phyloP scores from a whole-genome alignment of 108 stramenopile species.

The Nitzschia sp. region DNA sequence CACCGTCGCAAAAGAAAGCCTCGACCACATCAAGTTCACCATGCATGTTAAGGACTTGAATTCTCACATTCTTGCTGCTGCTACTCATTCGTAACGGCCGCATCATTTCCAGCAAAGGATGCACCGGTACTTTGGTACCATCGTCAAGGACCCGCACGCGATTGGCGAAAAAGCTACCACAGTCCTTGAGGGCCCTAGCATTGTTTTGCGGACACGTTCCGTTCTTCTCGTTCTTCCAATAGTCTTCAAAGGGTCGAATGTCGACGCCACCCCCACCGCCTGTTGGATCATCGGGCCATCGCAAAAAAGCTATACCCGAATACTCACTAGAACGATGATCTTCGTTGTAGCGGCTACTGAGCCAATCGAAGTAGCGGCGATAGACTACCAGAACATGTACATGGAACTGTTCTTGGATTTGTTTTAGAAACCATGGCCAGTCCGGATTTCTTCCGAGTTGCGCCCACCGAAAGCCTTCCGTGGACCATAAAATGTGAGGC shows the following conservation, averaged over 20 bases:
- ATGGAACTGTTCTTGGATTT: neutral
- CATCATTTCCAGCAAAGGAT: constrained; percentile 11
- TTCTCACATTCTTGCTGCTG: neutral
- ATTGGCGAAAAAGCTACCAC: constrained; percentile 1
- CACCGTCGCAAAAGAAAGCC: neutral
- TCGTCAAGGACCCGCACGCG: neutral
- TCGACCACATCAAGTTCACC: constrained; percentile 3
- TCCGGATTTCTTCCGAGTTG: neutral
- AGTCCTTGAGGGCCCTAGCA: neutral
- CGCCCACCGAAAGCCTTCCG: constrained; percentile 16
- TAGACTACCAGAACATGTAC: constrained; percentile 4
- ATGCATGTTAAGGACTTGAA: constrained; percentile 4
- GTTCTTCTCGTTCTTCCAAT: neutral
- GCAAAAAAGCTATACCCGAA: neutral
- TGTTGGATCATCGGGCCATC: neutral
- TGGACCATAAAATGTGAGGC: constrained; percentile 17
- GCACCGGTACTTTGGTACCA: neutral
- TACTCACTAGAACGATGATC: neutral
- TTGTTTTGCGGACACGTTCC: neutral
- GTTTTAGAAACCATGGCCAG: constrained; percentile 11
- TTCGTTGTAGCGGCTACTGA: constrained; percentile 12
- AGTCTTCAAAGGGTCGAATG: constrained; percentile 2
- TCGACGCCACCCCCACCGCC: neutral
- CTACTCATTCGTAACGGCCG: neutral
- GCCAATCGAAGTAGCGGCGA: constrained; percentile 18